Evolutionary conservation across 306 rosid genomes (phyloP).

Genomic region (Delonix regia): DNA sequence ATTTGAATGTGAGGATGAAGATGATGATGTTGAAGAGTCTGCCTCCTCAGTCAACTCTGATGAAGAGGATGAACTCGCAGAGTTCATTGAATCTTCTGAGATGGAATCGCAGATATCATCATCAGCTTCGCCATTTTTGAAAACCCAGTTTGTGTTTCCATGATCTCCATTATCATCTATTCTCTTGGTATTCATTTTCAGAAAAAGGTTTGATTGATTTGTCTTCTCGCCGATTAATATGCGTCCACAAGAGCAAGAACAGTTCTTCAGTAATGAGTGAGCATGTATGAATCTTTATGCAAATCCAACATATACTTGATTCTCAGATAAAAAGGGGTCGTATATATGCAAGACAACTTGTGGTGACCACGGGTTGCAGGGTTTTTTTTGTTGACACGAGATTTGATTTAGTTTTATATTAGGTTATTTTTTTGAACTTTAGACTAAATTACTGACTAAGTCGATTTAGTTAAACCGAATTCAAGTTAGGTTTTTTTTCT

Average conservation of each 20-base stretch:
- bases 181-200: constrained; percentile 38
- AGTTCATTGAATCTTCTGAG: constrained; percentile 49
- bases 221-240: not conserved
- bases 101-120: constrained; percentile 41
- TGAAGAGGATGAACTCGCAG: constrained; percentile 55
- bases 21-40: constrained; percentile 47
- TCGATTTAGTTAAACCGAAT: too few relatives aligned
- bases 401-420: too few relatives aligned
- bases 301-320: not conserved
- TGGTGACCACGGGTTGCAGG: too few relatives aligned
- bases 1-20: constrained; percentile 43
- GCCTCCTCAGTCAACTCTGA: constrained; percentile 66
- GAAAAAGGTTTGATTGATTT: constrained; percentile 7
- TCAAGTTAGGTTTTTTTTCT: too few relatives aligned
- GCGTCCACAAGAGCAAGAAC: constrained; percentile 15
- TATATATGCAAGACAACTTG: not conserved
- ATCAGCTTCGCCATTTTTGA: constrained; percentile 41
- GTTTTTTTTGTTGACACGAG: too few relatives aligned
- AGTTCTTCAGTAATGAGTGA: constrained; percentile 9
- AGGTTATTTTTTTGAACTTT: too few relatives aligned
- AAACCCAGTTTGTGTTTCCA: constrained; percentile 32
- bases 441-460: too few relatives aligned
- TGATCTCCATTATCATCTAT: constrained; percentile 25
- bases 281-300: constrained; percentile 4
- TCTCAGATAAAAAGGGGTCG: not conserved